phyloP scores from a whole-genome alignment of 768 basidiomycete species.

The Chlorophyllum brunneum region DNA sequence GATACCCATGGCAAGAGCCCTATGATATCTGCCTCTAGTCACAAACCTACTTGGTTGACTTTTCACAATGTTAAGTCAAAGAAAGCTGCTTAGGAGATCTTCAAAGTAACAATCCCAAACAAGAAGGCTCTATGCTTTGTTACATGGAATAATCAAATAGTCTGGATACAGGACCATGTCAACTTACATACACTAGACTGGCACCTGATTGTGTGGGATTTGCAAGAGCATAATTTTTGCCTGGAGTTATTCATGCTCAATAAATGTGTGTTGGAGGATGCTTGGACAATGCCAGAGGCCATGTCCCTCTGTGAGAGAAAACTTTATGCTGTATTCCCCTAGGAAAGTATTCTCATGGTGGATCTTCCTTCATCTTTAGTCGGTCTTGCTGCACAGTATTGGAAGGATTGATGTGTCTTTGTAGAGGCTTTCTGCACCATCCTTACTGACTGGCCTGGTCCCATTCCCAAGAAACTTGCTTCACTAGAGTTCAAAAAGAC shows the following conservation, averaged over 20 bases:
- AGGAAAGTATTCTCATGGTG: background rate
- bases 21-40: background rate
- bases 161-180: background rate
- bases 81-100: background rate
- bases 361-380: background rate
- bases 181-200: background rate
- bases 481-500: background rate
- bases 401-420: constrained; percentile 1
- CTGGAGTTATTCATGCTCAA: constrained; percentile 14
- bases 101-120: background rate
- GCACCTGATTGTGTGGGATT: constrained; percentile 14
- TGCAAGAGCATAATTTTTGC: constrained; percentile 16
- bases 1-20: background rate
- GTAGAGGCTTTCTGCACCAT: constrained; percentile 8
- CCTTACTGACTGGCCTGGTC: background rate
- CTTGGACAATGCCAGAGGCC: background rate
- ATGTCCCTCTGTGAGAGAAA: background rate
- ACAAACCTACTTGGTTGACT: background rate
- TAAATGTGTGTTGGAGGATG: background rate
- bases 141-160: background rate
- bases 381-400: background rate
- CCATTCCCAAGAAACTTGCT: background rate
- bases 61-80: background rate
- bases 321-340: background rate
- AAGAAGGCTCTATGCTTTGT: background rate